Evolutionary conservation across 768 basidiomycete genomes (phyloP), one percentile per base, ranked within the genome.

Genomic region (Mycena polygramma): DNA sequence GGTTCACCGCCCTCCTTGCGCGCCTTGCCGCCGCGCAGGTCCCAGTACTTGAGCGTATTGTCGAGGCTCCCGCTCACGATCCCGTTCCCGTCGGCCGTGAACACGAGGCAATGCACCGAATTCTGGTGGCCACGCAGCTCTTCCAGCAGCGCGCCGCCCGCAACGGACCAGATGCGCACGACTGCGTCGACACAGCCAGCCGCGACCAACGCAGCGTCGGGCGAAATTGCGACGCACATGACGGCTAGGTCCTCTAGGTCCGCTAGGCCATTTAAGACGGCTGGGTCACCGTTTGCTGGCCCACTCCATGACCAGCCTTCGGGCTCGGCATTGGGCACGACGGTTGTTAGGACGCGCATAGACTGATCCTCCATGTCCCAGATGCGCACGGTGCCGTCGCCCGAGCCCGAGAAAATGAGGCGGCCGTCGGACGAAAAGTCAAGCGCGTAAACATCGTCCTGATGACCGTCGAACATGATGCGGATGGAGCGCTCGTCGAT

Each of bases 31-130:
- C 88, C 90, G 75, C 90, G 89, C 10, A 95, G 86, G 77, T 96
- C 94, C 94, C 95, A 97, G 70, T 92, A 90, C 79, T 95, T 94
- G 73, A 97, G 79, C 55, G 93, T 95, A 84, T 94, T 93, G 77
- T 97, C 95, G 77, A 97, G 83, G 81, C 94, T 95, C 45, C 97
- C 97, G 71, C 94, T 96, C 19, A 98, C 95, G 73, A 99, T 85
- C 11, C 92, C 93, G 77, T 90, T 90, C 20, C 96, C 96, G 77
- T 98, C 97, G 0, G 95, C 95, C 3, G 94, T 95, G 81, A 99
- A 99, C 24, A 94, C 95, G 7, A 96, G 87, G 63, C 92, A 92
- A 80, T 96, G 96, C 45, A 97, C 95, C 63, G 91, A 92, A 77
- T 96, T 93, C 68, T 85, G 85, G 79, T 97, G 95, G 1, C 95